A percentile compares a stretch with the other conserved stretches of the same genome.
These are phyloP conservation scores for Porphyrellus cyaneotinctus DNA, from an alignment of 768 basidiomycete genomes.

Conservation along the genomic window DNA sequence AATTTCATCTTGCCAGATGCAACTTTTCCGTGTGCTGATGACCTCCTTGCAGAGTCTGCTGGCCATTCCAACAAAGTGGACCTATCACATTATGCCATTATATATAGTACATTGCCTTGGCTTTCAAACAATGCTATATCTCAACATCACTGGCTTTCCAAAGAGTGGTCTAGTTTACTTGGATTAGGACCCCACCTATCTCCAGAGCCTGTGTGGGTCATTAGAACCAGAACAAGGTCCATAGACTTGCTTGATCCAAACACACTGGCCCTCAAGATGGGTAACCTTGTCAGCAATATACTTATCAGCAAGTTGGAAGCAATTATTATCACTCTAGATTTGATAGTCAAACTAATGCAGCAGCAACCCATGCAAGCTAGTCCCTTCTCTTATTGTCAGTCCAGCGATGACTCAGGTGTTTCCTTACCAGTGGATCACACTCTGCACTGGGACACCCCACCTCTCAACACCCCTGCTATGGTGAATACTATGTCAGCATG, in stretches of 20 bases:
- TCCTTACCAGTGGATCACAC: too few species aligned
- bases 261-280: neutral
- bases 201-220: neutral
- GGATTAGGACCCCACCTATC: neutral
- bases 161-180: slow-evolving; percentile 5
- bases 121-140: neutral
- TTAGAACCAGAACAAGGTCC: neutral
- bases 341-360: neutral
- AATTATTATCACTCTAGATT: too few species aligned
- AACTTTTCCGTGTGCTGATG: neutral
- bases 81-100: neutral
- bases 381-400: too few species aligned
- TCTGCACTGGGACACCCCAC: neutral
- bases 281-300: too few species aligned
- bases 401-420: too few species aligned
- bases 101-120: neutral
- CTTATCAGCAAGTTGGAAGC: too few species aligned
- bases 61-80: slow-evolving; percentile 4
- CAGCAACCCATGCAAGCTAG: neutral
- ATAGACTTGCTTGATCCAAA: neutral
- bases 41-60: neutral
- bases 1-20: slow-evolving; percentile 5
- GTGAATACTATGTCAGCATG: neutral
- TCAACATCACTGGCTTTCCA: neutral
- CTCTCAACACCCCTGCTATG: neutral